These are phyloP conservation scores for Ceratobasidium papillatum DNA, from an alignment of 1,284 basidiomycete species.

Conservation along the genomic window DNA sequence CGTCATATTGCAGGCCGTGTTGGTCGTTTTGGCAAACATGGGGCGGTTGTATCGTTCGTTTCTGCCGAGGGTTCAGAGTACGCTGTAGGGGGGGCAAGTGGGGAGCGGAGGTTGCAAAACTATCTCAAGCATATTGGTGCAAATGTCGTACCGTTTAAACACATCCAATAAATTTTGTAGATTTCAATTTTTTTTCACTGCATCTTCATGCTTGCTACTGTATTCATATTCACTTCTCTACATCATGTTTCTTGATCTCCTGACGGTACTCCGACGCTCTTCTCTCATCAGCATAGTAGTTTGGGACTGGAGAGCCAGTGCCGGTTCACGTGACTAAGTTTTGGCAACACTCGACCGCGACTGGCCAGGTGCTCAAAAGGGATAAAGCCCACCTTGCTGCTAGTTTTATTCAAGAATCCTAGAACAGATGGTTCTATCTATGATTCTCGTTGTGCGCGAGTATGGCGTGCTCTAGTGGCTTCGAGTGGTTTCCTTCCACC, in stretches of 20 bases:
- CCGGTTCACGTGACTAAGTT: neutral
- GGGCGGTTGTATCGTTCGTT: constrained; percentile 61
- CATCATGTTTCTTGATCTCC: neutral
- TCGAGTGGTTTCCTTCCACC: neutral
- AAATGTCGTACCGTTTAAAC: constrained; percentile 17
- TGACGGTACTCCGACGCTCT: neutral
- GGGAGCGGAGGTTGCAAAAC: constrained; percentile 18
- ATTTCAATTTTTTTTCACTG: neutral
- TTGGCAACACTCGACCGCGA: neutral
- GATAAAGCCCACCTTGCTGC: neutral
- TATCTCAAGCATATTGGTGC: constrained; percentile 15
- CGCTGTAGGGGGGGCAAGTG: neutral
- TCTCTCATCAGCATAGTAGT: no score
- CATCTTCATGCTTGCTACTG: neutral
- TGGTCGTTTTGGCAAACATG: constrained; percentile 70
- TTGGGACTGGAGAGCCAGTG: neutral
- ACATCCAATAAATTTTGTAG: constrained; percentile 5
- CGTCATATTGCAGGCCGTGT: constrained; percentile 78
- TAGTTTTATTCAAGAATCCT: neutral
- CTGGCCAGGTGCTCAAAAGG: neutral
- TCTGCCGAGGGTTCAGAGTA: neutral
- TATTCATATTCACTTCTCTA: neutral
- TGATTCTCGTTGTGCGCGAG: neutral
- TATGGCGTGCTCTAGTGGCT: neutral
- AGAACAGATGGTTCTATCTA: neutral